Conservation (phyloP, 140 eudicot species). For the Flaveria floridana region DNA sequence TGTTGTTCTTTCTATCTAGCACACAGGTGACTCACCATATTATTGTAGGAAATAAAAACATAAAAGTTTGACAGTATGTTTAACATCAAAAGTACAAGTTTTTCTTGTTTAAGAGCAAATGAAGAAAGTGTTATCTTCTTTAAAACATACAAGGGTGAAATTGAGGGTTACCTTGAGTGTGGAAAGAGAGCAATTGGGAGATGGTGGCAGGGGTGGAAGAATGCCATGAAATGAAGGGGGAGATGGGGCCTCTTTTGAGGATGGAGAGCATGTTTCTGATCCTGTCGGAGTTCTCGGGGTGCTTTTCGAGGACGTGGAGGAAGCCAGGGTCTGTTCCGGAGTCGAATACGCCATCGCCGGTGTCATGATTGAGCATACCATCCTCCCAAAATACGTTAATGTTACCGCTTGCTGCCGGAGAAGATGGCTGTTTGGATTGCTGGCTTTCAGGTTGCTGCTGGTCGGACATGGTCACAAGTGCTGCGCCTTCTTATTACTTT, state of each 20-base stretch:
- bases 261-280: conserved; percentile 78
- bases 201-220: conserved; percentile 55
- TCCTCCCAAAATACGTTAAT: conserved; percentile 84
- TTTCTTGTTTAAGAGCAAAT: too few relatives aligned
- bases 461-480: neutral
- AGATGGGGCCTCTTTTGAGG: conserved; percentile 79
- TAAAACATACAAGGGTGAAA: neutral
- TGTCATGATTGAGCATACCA: conserved; percentile 80
- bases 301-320: conserved; percentile 85
- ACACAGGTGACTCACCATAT: too few relatives aligned
- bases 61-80: too few relatives aligned
- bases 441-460: neutral
- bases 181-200: conserved; percentile 68
- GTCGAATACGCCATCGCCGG: conserved; percentile 83
- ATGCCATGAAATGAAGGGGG: conserved; percentile 75
- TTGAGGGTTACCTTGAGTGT: conserved; percentile 56
- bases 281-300: conserved; percentile 84
- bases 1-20: too few relatives aligned
- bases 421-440: neutral
- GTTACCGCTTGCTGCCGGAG: neutral
- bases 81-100: too few relatives aligned
- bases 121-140: too few relatives aligned
- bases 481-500: neutral
- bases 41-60: too few relatives aligned
- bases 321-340: conserved; percentile 82